Evolutionary conservation across 305 asterid genomes (phyloP).

Genomic region (Fraxinus sp.): DNA sequence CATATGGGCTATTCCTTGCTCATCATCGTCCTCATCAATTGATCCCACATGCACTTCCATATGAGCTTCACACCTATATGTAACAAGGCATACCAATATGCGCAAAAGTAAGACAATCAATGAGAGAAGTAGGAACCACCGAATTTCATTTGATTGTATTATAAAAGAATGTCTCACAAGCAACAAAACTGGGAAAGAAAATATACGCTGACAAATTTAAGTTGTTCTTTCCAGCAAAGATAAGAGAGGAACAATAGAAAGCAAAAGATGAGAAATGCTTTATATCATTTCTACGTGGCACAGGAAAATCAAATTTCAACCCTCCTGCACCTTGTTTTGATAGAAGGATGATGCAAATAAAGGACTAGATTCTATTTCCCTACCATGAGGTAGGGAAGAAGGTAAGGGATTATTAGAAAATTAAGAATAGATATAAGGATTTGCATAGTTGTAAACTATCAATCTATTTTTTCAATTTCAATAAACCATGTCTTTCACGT

Average conservation of each 20-base stretch:
- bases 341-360: slow-evolving; percentile 20
- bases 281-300: background rate
- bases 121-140: background rate
- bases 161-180: background rate
- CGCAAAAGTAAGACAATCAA: background rate
- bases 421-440: background rate
- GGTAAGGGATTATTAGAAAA: background rate
- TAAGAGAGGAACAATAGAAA: slow-evolving; percentile 14
- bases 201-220: slow-evolving; percentile 8
- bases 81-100: slow-evolving; percentile 25
- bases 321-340: background rate
- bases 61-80: slow-evolving; percentile 93
- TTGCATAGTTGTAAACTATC: background rate
- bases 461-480: slow-evolving; percentile 3
- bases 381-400: background rate
- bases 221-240: background rate
- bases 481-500: slow-evolving; percentile 7
- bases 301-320: background rate
- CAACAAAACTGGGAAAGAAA: slow-evolving; percentile 9
- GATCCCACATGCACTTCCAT: slow-evolving; percentile 99
- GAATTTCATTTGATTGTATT: slow-evolving; percentile 2
- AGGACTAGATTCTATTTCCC: slow-evolving; percentile 5
- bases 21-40: slow-evolving; percentile 97
- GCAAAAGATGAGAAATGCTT: slow-evolving; percentile 6
- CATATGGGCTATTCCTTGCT: slow-evolving; percentile 99